Percentiles rank a stretch among this genome's conserved stretches.
Conservation (phyloP, 129 eudicot species). For the Helianthus tuberosus region DNA sequence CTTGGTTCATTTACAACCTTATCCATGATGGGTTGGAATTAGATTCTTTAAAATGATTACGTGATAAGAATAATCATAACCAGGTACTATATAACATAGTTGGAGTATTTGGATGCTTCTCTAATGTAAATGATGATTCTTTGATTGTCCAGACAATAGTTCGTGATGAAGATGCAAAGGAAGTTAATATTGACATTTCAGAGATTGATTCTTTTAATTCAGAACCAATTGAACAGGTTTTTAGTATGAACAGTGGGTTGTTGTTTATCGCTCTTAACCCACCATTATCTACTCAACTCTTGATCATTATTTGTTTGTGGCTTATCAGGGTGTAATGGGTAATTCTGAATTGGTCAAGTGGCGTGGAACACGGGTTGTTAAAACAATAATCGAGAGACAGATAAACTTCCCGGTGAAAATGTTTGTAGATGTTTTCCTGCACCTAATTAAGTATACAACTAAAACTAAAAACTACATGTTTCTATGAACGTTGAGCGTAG, state of each 20-base stretch:
- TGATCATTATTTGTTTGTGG: background rate
- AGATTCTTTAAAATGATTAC: too few relatives aligned
- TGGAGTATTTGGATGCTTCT: background rate
- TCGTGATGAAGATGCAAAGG: slow-evolving; percentile 60
- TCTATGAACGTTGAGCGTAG: slow-evolving; percentile 32
- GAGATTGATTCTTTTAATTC: slow-evolving; percentile 49
- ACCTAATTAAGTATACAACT: background rate
- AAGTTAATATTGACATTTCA: slow-evolving; percentile 61
- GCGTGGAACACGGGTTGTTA: slow-evolving; percentile 81
- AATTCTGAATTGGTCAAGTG: slow-evolving; percentile 62
- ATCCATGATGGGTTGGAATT: too few relatives aligned
- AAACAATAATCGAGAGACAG: slow-evolving; percentile 62
- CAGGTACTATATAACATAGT: background rate
- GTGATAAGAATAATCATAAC: too few relatives aligned
- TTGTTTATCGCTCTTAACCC: background rate
- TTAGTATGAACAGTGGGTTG: background rate
- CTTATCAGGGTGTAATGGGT: slow-evolving; percentile 58
- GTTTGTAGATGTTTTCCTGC: slow-evolving; percentile 31
- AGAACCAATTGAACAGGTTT: slow-evolving; percentile 53
- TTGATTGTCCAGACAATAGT: slow-evolving; percentile 44
- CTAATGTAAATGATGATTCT: background rate
- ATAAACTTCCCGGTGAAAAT: slow-evolving; percentile 61
- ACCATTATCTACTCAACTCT: background rate
- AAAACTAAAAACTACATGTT: slow-evolving; percentile 6
- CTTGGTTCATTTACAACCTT: too few relatives aligned